These are phyloP conservation scores for Micractinium sp. DNA, from an alignment of 139 green algal species.

Conservation along the genomic window DNA sequence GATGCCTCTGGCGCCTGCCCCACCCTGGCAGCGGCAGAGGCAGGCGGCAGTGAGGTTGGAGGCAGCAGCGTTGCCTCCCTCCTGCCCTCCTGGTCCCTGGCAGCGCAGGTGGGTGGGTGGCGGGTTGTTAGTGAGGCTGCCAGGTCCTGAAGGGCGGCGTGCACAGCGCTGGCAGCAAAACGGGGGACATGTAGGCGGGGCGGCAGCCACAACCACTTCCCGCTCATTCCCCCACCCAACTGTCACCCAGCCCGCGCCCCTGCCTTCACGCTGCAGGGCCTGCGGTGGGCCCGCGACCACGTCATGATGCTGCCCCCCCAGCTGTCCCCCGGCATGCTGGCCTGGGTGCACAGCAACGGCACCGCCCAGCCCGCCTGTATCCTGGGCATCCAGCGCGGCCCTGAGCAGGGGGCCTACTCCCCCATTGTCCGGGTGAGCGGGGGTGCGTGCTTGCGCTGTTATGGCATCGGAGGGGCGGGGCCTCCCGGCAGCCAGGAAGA, in stretches of 20 bases:
- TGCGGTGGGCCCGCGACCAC: background rate
- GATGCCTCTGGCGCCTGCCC: background rate
- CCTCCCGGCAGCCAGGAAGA: too few species aligned
- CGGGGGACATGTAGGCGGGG: too few species aligned
- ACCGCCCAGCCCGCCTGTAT: slow-evolving; percentile 3
- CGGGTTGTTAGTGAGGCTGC: too few species aligned
- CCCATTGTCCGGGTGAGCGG: background rate
- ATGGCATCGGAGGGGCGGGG: too few species aligned
- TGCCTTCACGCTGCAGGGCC: slow-evolving; percentile 2
- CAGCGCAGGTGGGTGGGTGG: background rate
- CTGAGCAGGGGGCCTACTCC: background rate
- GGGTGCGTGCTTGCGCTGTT: too few species aligned
- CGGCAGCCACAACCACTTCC: too few species aligned
- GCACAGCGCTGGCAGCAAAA: too few species aligned
- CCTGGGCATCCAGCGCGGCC: background rate
- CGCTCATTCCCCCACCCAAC: too few species aligned
- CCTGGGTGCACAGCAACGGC: slow-evolving; percentile 3
- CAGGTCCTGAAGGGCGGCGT: too few species aligned
- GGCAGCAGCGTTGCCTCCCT: background rate
- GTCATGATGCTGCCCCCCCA: slow-evolving; percentile 1
- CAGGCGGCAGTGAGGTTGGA: background rate
- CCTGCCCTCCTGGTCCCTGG: background rate
- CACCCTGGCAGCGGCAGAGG: background rate
- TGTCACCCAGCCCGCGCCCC: background rate
- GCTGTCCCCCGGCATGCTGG: background rate